Conservation (phyloP, 805 yeast genomes). For the Tetrapisispora namnaoensis region DNA sequence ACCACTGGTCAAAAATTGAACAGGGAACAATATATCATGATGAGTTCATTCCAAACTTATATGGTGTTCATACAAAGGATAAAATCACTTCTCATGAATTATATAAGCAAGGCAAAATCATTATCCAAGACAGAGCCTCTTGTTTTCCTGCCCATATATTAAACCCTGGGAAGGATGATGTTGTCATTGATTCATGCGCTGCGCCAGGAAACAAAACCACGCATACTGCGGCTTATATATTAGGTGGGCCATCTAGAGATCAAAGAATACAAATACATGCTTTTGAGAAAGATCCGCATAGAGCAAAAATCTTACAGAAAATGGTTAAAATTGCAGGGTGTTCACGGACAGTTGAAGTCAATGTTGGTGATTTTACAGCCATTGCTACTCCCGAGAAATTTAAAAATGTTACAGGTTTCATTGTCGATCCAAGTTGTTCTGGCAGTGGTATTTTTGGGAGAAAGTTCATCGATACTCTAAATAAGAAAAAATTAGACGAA, state of each 20-base stretch:
- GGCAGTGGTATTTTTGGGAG: slow-evolving; percentile 98
- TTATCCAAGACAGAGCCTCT: slow-evolving; percentile 93
- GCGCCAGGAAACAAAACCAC: slow-evolving; percentile 99
- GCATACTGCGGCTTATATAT: slow-evolving; percentile 54
- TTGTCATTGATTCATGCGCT: slow-evolving; percentile 86
- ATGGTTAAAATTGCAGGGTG: slow-evolving; percentile 81
- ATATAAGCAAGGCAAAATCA: slow-evolving; percentile 66
- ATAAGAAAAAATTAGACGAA: slow-evolving; percentile 17
- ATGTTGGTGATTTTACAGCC: slow-evolving; percentile 41
- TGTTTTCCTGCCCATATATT: slow-evolving; percentile 90
- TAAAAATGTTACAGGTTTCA: slow-evolving; percentile 60
- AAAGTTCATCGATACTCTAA: slow-evolving; percentile 42
- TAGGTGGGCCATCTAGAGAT: slow-evolving; percentile 6
- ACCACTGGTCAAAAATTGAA: slow-evolving; percentile 33
- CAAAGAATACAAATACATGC: slow-evolving; percentile 46
- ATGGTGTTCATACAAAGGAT: slow-evolving; percentile 73
- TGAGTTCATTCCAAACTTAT: slow-evolving; percentile 60
- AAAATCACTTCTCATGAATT: slow-evolving; percentile 56
- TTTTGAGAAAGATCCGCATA: slow-evolving; percentile 71
- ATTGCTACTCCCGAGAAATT: slow-evolving; percentile 41
- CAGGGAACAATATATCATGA: slow-evolving; percentile 65
- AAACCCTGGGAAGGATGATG: slow-evolving; percentile 48
- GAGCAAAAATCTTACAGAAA: slow-evolving; percentile 59
- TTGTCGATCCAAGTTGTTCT: slow-evolving; percentile 95
- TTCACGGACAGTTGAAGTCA: slow-evolving; percentile 33